A percentile compares a stretch with the other conserved stretches of the same genome.
These are phyloP conservation scores for Nemania sp. DNA, from an alignment of 2,329 filamentous ascomycete genomes.

Conservation along the genomic window DNA sequence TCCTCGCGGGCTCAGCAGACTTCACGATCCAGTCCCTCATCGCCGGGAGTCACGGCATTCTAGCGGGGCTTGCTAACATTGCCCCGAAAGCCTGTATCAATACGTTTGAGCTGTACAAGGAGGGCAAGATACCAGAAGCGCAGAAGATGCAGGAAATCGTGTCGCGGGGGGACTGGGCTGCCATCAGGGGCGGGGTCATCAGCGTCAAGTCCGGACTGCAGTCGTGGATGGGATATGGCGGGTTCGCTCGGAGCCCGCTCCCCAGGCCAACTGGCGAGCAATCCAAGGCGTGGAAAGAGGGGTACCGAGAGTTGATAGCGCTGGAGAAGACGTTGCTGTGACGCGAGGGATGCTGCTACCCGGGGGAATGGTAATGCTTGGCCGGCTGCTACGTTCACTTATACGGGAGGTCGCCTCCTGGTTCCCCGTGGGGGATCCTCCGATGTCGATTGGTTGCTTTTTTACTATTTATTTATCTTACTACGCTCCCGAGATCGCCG, in stretches of 20 bases:
- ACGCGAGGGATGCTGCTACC: constrained; percentile 39
- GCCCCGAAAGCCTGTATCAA: constrained; percentile 74
- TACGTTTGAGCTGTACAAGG: constrained; percentile 69
- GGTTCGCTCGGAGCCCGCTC: constrained; percentile 62
- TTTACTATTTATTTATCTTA: not conserved
- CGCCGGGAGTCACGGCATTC: constrained; percentile 76
- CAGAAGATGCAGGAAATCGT: constrained; percentile 73
- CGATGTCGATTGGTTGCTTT: constrained; percentile 12
- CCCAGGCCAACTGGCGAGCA: constrained; percentile 64
- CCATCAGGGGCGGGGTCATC: constrained; percentile 77
- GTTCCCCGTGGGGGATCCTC: not conserved
- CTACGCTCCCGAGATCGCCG: not conserved
- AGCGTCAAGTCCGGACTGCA: constrained; percentile 77
- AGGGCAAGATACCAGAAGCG: constrained; percentile 70
- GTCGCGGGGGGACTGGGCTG: constrained; percentile 77
- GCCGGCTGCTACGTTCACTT: constrained; percentile 25
- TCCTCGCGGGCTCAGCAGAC: constrained; percentile 78
- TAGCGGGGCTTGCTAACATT: constrained; percentile 79
- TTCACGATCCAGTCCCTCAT: constrained; percentile 77
- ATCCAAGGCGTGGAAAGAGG: constrained; percentile 64
- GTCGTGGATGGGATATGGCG: constrained; percentile 76
- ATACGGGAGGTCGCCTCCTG: not conserved
- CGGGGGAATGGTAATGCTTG: constrained; percentile 30
- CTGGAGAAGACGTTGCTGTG: constrained; percentile 63
- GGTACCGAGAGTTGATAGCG: constrained; percentile 64